These are phyloP conservation scores for Exophiala sp. DNA, from an alignment of 2,329 filamentous ascomycete species.

Conservation along the genomic window DNA sequence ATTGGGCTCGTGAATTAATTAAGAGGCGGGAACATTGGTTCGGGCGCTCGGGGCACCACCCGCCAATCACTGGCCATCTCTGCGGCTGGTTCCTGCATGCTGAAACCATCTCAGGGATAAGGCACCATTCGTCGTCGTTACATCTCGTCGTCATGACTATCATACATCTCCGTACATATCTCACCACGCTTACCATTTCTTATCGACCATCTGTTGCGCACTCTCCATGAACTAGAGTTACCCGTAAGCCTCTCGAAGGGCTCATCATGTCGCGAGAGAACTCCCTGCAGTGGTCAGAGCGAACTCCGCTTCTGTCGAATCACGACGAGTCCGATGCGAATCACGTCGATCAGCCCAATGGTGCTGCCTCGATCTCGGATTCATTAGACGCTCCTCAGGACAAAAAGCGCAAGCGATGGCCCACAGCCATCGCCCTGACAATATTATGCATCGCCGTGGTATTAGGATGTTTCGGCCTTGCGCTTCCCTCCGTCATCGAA, in stretches of 20 bases:
- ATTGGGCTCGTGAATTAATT: too few relatives aligned
- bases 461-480: conserved; percentile 72
- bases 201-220: not conserved
- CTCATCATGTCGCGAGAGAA: conserved; percentile 27
- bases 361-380: conserved; percentile 24
- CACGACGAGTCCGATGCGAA: conserved; percentile 34
- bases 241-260: not conserved
- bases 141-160: not conserved
- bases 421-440: conserved; percentile 70
- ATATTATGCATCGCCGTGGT: conserved; percentile 62
- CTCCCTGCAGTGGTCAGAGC: conserved; percentile 40
- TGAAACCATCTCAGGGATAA: not conserved
- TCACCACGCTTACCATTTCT: not conserved
- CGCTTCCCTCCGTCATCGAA: conserved; percentile 74
- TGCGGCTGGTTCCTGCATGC: not conserved
- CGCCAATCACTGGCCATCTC: too few relatives aligned
- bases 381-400: conserved; percentile 21
- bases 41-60: too few relatives aligned
- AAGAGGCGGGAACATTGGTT: too few relatives aligned
- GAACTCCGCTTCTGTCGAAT: conserved; percentile 40
- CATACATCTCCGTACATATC: not conserved
- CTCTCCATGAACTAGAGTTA: not conserved
- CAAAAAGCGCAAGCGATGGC: conserved; percentile 59
- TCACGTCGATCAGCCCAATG: conserved; percentile 26
- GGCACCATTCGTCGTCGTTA: not conserved